Percentiles rank a stretch among this genome's conserved stretches.
Conservation (phyloP, 1,284 basidiomycete genomes). For the Puccinia polysora region DNA sequence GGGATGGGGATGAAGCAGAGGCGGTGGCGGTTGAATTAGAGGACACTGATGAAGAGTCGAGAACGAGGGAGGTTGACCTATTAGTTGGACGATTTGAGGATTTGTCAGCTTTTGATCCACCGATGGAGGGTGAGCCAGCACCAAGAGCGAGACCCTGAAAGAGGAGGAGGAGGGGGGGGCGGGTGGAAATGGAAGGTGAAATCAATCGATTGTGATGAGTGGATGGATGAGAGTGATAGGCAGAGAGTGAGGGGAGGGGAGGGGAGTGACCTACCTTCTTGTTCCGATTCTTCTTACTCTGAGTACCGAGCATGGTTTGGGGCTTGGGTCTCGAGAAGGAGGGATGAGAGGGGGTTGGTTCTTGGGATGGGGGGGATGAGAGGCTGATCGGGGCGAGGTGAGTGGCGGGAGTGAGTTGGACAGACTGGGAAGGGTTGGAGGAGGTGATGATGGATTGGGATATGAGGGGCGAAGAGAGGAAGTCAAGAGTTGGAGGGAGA, state of each 20-base stretch:
- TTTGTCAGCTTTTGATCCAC: slow-evolving; percentile 31
- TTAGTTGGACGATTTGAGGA: slow-evolving; percentile 1
- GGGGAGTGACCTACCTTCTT: too few relatives aligned
- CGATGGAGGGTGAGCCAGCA: slow-evolving; percentile 2
- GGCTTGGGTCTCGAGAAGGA: background rate
- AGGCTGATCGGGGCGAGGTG: too few relatives aligned
- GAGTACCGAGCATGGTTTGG: slow-evolving; percentile 19
- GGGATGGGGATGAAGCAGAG: slow-evolving; percentile 17
- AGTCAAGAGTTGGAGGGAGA: too few relatives aligned
- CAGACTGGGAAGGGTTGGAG: too few relatives aligned
- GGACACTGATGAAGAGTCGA: slow-evolving; percentile 20
- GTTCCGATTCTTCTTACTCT: slow-evolving; percentile 41
- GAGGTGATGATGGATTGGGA: too few relatives aligned
- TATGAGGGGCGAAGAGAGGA: too few relatives aligned
- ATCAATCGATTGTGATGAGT: background rate
- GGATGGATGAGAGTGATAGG: background rate
- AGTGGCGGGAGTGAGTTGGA: too few relatives aligned
- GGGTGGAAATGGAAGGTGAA: background rate
- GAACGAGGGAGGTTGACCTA: slow-evolving; percentile 30
- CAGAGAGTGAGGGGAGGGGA: background rate
- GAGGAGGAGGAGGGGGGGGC: background rate
- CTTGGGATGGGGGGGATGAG: too few relatives aligned
- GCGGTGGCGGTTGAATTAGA: slow-evolving; percentile 23
- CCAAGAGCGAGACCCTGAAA: slow-evolving; percentile 40
- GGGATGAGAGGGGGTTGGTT: too few relatives aligned